Base-by-base conservation (phyloP, 768 basidiomycete species). In the Suillus placidus region DNA sequence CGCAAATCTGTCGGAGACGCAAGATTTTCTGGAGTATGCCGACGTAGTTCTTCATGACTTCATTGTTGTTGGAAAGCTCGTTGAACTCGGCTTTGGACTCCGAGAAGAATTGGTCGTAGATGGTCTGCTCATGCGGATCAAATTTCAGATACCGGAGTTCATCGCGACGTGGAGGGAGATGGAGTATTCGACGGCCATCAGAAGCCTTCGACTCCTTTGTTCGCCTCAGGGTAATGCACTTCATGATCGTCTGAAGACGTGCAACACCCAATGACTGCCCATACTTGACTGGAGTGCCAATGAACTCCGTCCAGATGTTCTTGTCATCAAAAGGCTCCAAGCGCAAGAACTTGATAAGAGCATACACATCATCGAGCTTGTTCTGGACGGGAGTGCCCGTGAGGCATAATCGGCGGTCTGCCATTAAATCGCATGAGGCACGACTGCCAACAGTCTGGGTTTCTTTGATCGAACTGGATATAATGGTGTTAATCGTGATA, bases 301-400 rank as follows among this genome's bases (percentile, higher is more conserved):
- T 93, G 76, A 86, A 94, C 72, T 96, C 92, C 30, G 91, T 95
- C 95, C 97, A 99, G 14, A 89, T 78, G 63, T 87, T 88, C 79
- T 96, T 96, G 76, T 98, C 95, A 73, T 97, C 93, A 70, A 99
- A 90, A 1, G 97, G 97, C 30, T 88, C 85, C 71, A 99, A 77
- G 26, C 95, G 91, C 63, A 99, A 80, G 80, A 99, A 99, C 78
- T 97, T 97, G 83, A 99, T 89, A 65, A 99, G 83, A 6, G 97
- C 97, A 77, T 91, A 99, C 60, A 99, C 91, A 74, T 99, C 97
- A 79, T 99, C 97, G 61, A 99, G 87, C 78, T 97, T 97, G 83
- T 99, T 99, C 80, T 99, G 97, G 43, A 99, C 95, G 1, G 97
- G 97, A 9, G 97, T 99, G 64, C 97, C 97, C n/a, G 96, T 96